Percentiles rank a stretch among this genome's conserved stretches.
These are phyloP conservation scores for Mucor irregularis DNA, from an alignment of 371 early-diverging fungal genomes.

Conservation along the genomic window DNA sequence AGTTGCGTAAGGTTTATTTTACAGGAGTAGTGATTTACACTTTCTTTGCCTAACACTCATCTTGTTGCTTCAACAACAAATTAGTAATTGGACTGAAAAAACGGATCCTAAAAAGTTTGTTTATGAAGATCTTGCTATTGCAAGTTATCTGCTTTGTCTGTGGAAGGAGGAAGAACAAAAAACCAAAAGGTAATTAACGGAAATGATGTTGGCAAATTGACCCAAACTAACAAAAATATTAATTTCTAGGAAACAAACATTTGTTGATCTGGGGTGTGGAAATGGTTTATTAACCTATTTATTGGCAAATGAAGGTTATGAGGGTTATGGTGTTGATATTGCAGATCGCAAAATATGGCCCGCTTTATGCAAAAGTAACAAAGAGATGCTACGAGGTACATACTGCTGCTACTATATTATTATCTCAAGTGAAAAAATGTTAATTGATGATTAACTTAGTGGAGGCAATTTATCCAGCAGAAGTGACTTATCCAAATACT, in stretches of 20 bases:
- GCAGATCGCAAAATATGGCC: slow-evolving; percentile 80
- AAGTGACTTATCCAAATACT: slow-evolving; percentile 43
- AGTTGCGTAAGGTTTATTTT: slow-evolving; percentile 33
- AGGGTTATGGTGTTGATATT: slow-evolving; percentile 82
- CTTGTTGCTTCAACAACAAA: background rate
- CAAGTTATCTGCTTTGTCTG: slow-evolving; percentile 75
- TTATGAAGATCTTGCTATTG: slow-evolving; percentile 85
- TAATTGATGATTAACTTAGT: slow-evolving; percentile 37
- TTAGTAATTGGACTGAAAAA: slow-evolving; percentile 72
- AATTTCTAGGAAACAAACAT: slow-evolving; percentile 47
- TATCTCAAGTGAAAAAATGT: background rate
- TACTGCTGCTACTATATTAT: no score
- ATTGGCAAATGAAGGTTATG: slow-evolving; percentile 75
- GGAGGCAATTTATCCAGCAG: slow-evolving; percentile 63
- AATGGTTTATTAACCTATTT: slow-evolving; percentile 86
- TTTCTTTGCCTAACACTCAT: no score
- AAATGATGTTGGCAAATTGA: background rate
- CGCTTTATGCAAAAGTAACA: slow-evolving; percentile 25
- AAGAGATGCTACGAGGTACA: slow-evolving; percentile 42
- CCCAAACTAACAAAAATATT: no score
- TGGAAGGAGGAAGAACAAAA: slow-evolving; percentile 61
- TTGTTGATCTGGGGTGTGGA: slow-evolving; percentile 93
- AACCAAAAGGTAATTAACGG: slow-evolving; percentile 14
- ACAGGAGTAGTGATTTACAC: background rate
- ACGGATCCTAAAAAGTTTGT: slow-evolving; percentile 86